Evolutionary conservation across 306 rosid species (phyloP).

Genomic region (Acacia acuminata): DNA sequence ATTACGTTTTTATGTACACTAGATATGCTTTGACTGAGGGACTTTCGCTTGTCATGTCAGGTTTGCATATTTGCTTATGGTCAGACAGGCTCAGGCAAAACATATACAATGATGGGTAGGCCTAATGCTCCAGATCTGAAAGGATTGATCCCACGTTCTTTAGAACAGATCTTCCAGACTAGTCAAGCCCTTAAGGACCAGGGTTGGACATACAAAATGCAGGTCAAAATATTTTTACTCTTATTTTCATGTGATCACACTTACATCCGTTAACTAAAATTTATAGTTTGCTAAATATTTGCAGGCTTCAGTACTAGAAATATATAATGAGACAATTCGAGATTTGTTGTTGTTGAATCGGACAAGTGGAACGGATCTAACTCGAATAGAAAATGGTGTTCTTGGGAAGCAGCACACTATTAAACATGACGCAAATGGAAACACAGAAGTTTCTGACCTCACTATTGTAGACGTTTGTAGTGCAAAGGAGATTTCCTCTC

Average conservation of each 20-base stretch:
- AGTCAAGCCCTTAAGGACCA: slow-evolving; percentile 79
- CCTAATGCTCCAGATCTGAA: slow-evolving; percentile 70
- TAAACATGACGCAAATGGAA: slow-evolving; percentile 87
- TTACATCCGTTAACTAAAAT: slow-evolving; percentile 14
- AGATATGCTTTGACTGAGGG: slow-evolving; percentile 21
- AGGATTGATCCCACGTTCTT: slow-evolving; percentile 89
- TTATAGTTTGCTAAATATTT: slow-evolving; percentile 13
- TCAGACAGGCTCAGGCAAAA: slow-evolving; percentile 91
- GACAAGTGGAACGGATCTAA: slow-evolving; percentile 52
- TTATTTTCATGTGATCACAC: slow-evolving; percentile 22
- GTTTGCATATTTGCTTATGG: slow-evolving; percentile 98
- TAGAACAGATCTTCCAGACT: slow-evolving; percentile 81
- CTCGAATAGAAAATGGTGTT: slow-evolving; percentile 57
- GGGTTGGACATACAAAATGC: slow-evolving; percentile 92
- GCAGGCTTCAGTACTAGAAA: slow-evolving; percentile 83
- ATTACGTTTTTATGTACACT: not conserved
- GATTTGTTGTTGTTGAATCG: slow-evolving; percentile 73
- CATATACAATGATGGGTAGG: slow-evolving; percentile 92
- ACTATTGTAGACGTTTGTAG: slow-evolving; percentile 76
- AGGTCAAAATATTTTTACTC: slow-evolving; percentile 42
- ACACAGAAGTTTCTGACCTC: slow-evolving; percentile 80
- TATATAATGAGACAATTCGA: slow-evolving; percentile 87
- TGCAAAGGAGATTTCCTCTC: slow-evolving; percentile 80
- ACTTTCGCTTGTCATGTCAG: slow-evolving; percentile 46
- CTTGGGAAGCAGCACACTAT: slow-evolving; percentile 76